phyloP scores from a whole-genome alignment of 2,329 filamentous ascomycete species.

The Fusarium verrucosum region DNA sequence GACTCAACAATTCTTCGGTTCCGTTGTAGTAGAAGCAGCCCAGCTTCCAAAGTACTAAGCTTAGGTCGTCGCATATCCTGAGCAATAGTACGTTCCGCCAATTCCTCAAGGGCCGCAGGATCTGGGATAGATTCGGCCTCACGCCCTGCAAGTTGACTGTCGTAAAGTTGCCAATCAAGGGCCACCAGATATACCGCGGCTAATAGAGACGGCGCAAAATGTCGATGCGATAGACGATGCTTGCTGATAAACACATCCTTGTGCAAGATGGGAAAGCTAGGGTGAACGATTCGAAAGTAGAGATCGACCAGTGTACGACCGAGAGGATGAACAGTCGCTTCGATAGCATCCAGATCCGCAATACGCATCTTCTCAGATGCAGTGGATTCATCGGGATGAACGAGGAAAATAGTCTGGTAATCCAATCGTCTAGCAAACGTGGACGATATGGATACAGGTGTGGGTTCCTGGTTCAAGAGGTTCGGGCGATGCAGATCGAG shows the following conservation, averaged over 20 bases:
- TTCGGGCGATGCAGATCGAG: conserved; percentile 66
- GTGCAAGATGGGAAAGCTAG: conserved; percentile 66
- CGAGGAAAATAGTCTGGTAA: conserved; percentile 49
- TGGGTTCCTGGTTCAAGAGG: conserved; percentile 36
- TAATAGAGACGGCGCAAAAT: conserved; percentile 67
- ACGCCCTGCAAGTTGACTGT: conserved; percentile 57
- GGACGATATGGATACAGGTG: conserved; percentile 6
- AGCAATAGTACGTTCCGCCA: conserved; percentile 56
- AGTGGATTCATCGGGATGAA: conserved; percentile 49
- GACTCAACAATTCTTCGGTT: conserved; percentile 53
- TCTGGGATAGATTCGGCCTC: conserved; percentile 46
- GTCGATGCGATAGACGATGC: conserved; percentile 64
- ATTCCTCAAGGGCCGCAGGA: conserved; percentile 48
- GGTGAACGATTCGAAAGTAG: conserved; percentile 71
- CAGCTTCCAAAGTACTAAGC: conserved; percentile 64
- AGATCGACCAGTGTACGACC: conserved; percentile 71
- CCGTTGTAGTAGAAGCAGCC: conserved; percentile 62
- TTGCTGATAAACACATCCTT: conserved; percentile 71
- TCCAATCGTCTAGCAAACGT: conserved; percentile 49
- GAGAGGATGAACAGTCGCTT: conserved; percentile 69
- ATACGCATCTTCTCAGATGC: conserved; percentile 54
- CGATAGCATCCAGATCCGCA: conserved; percentile 60
- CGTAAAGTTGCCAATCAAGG: conserved; percentile 68
- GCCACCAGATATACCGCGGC: conserved; percentile 71
- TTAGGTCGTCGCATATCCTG: conserved; percentile 63